A percentile compares a stretch with the other conserved stretches of the same genome.
Conservation (phyloP, 2,329 filamentous ascomycete species). For the Hypomyces perniciosus region DNA sequence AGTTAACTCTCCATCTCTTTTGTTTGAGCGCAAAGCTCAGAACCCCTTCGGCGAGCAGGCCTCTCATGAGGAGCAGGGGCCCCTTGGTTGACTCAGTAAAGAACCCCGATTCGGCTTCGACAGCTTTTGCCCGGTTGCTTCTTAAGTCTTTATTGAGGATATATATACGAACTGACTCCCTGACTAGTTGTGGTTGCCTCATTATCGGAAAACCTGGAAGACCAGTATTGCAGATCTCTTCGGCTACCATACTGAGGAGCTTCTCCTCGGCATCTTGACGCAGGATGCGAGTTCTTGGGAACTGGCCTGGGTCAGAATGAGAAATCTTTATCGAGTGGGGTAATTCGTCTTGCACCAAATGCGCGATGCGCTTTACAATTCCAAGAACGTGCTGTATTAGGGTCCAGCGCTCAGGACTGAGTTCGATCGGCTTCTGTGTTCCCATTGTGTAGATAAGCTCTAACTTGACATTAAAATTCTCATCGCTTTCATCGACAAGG, state of each 20-base stretch:
- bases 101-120: slow-evolving; percentile 33
- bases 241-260: slow-evolving; percentile 30
- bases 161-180: slow-evolving; percentile 35
- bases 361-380: slow-evolving; percentile 23
- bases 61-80: slow-evolving; percentile 43
- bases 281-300: slow-evolving; percentile 46
- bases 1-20: slow-evolving; percentile 62
- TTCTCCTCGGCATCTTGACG: slow-evolving; percentile 21
- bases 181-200: slow-evolving; percentile 26
- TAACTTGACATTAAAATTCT: slow-evolving; percentile 54
- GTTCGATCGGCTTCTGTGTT: slow-evolving; percentile 41
- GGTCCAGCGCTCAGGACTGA: slow-evolving; percentile 38
- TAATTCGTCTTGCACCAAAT: no score
- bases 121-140: slow-evolving; percentile 22
- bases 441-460: slow-evolving; percentile 61
- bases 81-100: slow-evolving; percentile 29
- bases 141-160: slow-evolving; percentile 33
- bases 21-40: slow-evolving; percentile 45
- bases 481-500: slow-evolving; percentile 60
- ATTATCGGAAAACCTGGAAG: slow-evolving; percentile 36
- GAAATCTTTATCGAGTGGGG: slow-evolving; percentile 39
- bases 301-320: slow-evolving; percentile 27
- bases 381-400: slow-evolving; percentile 43
- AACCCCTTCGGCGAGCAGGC: slow-evolving; percentile 51
- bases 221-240: slow-evolving; percentile 38